Percentiles rank a stretch among this genome's conserved stretches.
phyloP scores from a whole-genome alignment of 352 stramenopile genomes.

The Blastocystis sp. region DNA sequence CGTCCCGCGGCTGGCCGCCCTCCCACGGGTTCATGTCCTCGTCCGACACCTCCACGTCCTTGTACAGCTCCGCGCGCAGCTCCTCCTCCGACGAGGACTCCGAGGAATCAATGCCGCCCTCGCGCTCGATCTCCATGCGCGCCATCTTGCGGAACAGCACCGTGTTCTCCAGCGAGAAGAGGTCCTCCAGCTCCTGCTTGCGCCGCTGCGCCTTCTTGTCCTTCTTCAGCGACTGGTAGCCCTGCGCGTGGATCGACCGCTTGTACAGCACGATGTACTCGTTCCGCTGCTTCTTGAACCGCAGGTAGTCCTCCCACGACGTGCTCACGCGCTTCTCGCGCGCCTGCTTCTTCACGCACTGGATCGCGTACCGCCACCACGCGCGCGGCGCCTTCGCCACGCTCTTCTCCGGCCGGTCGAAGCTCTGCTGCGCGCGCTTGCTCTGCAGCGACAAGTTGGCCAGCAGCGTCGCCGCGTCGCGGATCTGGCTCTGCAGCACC shows the following conservation, averaged over 20 bases:
- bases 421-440: constrained; percentile 20
- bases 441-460: constrained; percentile 41
- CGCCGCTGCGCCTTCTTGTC: constrained; percentile 55
- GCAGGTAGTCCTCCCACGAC: constrained; percentile 54
- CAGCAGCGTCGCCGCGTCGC: constrained; percentile 18
- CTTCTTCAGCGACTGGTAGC: constrained; percentile 23
- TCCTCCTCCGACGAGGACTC: constrained; percentile 6
- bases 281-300: constrained; percentile 66
- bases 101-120: not conserved
- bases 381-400: constrained; percentile 21
- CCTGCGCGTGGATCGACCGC: constrained; percentile 13
- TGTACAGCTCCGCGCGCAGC: constrained; percentile 53
- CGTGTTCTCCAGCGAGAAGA: constrained; percentile 64
- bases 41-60: constrained; percentile 35
- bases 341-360: constrained; percentile 41
- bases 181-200: constrained; percentile 63
- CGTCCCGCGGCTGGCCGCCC: constrained; percentile 47
- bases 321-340: constrained; percentile 7
- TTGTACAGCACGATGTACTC: constrained; percentile 69
- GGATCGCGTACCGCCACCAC: constrained; percentile 60
- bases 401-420: constrained; percentile 22
- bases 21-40: constrained; percentile 66
- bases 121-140: constrained; percentile 16
- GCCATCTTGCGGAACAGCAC: constrained; percentile 69
- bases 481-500: constrained; percentile 26